Conservation (phyloP, 176 grass and related monocot genomes). For the Oryza longistaminata region DNA sequence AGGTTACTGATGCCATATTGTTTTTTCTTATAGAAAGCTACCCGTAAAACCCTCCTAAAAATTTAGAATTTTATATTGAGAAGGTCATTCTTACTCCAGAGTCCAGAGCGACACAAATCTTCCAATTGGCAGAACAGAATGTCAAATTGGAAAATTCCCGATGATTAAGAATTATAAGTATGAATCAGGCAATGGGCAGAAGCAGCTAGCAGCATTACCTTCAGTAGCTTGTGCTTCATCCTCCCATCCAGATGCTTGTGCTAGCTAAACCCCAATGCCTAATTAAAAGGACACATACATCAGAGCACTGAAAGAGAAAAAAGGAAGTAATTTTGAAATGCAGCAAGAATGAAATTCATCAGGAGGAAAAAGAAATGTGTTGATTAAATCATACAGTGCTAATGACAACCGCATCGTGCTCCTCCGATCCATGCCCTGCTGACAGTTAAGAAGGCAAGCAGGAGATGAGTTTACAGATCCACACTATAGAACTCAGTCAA, state of each 20-base stretch:
- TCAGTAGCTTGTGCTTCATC: too few relatives aligned
- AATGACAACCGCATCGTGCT: too few relatives aligned
- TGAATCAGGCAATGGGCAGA: too few relatives aligned
- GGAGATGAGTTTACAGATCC: constrained; percentile 78
- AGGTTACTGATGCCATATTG: neutral
- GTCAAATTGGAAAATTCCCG: too few relatives aligned
- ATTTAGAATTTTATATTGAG: too few relatives aligned
- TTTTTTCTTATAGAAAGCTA: neutral
- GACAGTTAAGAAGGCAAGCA: too few relatives aligned
- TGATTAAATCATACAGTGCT: neutral
- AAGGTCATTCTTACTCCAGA: too few relatives aligned
- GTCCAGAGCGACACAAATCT: too few relatives aligned
- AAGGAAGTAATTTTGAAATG: neutral
- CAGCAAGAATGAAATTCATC: neutral
- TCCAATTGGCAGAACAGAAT: too few relatives aligned
- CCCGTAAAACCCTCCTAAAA: neutral
- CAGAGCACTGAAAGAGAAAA: neutral
- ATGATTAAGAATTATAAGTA: too few relatives aligned
- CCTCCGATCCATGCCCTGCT: too few relatives aligned
- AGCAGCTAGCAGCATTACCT: neutral
- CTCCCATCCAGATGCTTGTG: constrained; percentile 29
- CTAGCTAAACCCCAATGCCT: constrained; percentile 39
- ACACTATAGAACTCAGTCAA: constrained; percentile 81
- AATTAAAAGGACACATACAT: neutral
- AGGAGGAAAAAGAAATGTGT: neutral